phyloP scores from a whole-genome alignment of 176 grass and related monocot species.

The Rhipidocladum racemiflorum region DNA sequence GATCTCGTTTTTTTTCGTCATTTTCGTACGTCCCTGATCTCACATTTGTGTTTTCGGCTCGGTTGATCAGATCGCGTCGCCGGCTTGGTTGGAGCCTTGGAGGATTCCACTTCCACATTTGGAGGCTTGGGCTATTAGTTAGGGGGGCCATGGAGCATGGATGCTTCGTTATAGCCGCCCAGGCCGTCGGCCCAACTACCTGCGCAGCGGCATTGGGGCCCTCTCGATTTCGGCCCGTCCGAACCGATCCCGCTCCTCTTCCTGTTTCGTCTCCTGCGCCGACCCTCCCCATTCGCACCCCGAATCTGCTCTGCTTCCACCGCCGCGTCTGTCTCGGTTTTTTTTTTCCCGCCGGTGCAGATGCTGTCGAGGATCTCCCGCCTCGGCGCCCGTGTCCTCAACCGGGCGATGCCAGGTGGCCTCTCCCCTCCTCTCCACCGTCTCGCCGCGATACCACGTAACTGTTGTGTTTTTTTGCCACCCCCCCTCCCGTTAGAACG shows the following conservation, averaged over 20 bases:
- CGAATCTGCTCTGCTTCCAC: neutral
- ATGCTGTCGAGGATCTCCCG: slow-evolving; percentile 60
- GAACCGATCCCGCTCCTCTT: neutral
- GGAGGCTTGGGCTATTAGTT: neutral
- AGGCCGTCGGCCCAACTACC: neutral
- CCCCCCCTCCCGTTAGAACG: neutral
- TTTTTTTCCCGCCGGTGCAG: neutral
- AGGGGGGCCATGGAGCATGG: neutral
- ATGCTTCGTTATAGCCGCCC: no score
- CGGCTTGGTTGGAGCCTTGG: neutral
- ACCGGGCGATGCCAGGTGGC: slow-evolving; percentile 30
- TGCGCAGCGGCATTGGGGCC: no score
- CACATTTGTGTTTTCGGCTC: no score
- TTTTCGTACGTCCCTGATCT: no score
- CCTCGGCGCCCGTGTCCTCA: slow-evolving; percentile 36
- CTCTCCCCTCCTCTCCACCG: neutral
- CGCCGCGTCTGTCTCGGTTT: neutral
- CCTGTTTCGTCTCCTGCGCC: neutral
- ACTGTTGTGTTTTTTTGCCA: neutral
- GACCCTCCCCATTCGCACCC: neutral
- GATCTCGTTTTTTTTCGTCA: neutral
- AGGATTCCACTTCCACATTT: neutral
- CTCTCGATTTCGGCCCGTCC: neutral
- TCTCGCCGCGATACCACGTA: neutral
- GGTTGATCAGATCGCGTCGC: no score